Base-by-base conservation (phyloP, 2,329 filamentous ascomycete genomes). In the Samsoniella hepiali region DNA sequence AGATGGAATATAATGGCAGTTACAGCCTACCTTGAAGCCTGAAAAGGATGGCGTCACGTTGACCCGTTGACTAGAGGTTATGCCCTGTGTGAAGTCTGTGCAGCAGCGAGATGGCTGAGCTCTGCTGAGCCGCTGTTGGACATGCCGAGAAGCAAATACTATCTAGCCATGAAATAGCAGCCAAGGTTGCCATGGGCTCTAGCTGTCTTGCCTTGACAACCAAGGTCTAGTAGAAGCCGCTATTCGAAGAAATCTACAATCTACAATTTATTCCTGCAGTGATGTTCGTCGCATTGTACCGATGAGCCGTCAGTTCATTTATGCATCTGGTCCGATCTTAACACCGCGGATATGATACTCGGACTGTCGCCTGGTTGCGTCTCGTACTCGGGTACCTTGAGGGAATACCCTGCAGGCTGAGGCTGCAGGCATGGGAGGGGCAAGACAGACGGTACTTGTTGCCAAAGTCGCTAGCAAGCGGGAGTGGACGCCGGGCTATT, bases 1-100 rank as follows among this genome's bases (percentile, higher is more conserved):
- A 69, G 72, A 70, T 73, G 71, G 74, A 73, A 72, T 74, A 72
- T 74, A 74, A 73, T 73, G 70, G 69, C 72, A 42, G 10, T 67
- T 72, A 70, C 70, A 72, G 72, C 73, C 72, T 73, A 74, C 68
- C 73, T 71, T 72, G 70, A 69, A 67, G 72, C 71, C 69, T 68
- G 67, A 51, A 31, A 34, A 51, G 36, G 36, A 32, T 31, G 47
- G 47, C 58, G 34, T 51, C 45, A 17, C 42, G 58, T 60, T 38
- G 17, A 34, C 9, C 47, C 47, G 27, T 60, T 51, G 36, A 22
- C n/a, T 32, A 36, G 38, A 4, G 10, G 32, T 15, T 45, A 32
- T 58, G 56, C 22, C 31, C 11, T 29, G 5, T 31, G 22, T 58
- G 32, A 50, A 58, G 15, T n/a, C 44, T 38, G n/a, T 27, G 32